phyloP scores from a whole-genome alignment of 2,329 filamentous ascomycete species.

The Aspergillus fumigatiaffinis region DNA sequence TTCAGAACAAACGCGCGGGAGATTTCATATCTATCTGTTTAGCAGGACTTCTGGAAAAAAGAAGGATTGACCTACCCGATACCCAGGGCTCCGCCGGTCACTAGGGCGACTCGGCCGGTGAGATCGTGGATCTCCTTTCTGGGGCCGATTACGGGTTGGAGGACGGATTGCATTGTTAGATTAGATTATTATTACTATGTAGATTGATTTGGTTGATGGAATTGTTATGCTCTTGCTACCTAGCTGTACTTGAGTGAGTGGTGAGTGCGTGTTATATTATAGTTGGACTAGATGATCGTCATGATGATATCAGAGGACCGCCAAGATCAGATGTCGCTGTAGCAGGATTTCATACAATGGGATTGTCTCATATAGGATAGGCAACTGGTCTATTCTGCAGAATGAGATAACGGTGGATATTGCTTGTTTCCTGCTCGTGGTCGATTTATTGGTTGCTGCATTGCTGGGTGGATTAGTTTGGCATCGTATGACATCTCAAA shows the following conservation, averaged over 20 bases:
- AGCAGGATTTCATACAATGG: background rate
- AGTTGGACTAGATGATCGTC: background rate
- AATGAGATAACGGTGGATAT: background rate
- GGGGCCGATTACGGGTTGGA: slow-evolving; percentile 37
- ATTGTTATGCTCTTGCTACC: no score
- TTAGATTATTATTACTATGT: no score
- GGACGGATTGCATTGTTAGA: slow-evolving; percentile 13
- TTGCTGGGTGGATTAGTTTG: no score
- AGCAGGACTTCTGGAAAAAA: no score
- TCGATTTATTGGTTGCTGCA: no score
- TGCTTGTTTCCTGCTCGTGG: background rate
- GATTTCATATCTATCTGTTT: slow-evolving; percentile 4
- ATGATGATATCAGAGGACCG: background rate
- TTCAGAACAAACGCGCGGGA: slow-evolving; percentile 6
- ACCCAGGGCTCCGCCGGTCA: slow-evolving; percentile 38
- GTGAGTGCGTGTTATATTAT: background rate
- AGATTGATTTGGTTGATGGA: no score
- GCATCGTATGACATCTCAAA: no score
- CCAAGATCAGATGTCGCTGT: background rate
- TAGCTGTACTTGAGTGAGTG: no score
- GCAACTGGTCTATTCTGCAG: background rate
- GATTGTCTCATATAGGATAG: background rate
- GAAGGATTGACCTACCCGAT: slow-evolving; percentile 27
- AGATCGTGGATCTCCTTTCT: slow-evolving; percentile 34
- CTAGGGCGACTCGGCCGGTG: slow-evolving; percentile 34